Percentiles rank a stretch among this genome's conserved stretches.
These are phyloP conservation scores for Boletellus ananas DNA, from an alignment of 768 basidiomycete genomes.

Conservation along the genomic window DNA sequence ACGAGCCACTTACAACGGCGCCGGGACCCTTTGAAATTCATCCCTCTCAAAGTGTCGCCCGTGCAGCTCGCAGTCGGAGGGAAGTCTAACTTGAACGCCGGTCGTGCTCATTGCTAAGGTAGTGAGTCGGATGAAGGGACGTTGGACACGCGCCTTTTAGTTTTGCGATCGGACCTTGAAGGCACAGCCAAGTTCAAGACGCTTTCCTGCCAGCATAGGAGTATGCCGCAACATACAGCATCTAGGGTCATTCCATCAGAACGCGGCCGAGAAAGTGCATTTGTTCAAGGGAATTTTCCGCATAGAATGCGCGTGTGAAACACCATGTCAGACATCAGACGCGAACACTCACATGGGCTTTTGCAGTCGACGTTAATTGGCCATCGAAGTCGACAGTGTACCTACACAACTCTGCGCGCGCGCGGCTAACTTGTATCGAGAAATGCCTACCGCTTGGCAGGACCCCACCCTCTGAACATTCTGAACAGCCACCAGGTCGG, in stretches of 20 bases:
- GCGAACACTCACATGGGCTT: no score
- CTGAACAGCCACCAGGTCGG: no score
- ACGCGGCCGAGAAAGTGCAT: slow-evolving; percentile 2
- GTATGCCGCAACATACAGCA: not conserved
- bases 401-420: no score
- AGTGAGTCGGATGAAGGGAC: not conserved
- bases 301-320: slow-evolving; percentile 9
- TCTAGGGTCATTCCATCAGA: slow-evolving; percentile 14
- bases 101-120: slow-evolving; percentile 7
- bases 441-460: not conserved
- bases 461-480: not conserved
- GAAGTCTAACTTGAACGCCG: not conserved
- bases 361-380: no score
- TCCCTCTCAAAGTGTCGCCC: not conserved
- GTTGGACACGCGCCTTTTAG: not conserved
- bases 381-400: no score
- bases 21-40: slow-evolving; percentile 13
- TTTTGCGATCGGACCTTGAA: not conserved
- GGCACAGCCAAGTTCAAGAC: not conserved
- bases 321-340: no score
- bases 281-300: slow-evolving; percentile 13
- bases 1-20: slow-evolving; percentile 18
- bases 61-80: not conserved
- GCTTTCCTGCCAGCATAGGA: not conserved
- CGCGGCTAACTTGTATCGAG: no score